Percentiles rank a stretch among this genome's conserved stretches.
Evolutionary conservation across 768 basidiomycete genomes (phyloP).

Genomic region (Pholiota microspora): DNA sequence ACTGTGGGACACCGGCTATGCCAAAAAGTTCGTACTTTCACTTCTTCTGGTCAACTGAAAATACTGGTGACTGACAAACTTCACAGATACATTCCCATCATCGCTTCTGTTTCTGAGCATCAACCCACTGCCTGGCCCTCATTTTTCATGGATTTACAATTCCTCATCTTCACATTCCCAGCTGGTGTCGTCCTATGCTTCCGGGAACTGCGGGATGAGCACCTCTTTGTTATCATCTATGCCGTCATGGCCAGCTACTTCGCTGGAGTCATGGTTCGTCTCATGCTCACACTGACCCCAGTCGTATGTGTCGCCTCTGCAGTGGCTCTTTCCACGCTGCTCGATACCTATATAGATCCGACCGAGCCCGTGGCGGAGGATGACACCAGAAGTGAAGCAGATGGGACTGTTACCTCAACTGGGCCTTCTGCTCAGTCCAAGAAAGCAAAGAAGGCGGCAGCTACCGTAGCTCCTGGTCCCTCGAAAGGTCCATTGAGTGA

Average conservation of each 20-base stretch:
- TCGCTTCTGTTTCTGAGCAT: constrained; percentile 98
- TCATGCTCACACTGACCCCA: constrained; percentile 97
- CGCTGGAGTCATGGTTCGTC: constrained; percentile 98
- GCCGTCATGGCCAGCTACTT: constrained; percentile 96
- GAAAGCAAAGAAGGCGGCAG: constrained; percentile 59
- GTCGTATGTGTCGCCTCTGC: constrained; percentile 95
- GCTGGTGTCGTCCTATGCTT: constrained; percentile 95
- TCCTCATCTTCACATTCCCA: constrained; percentile 97
- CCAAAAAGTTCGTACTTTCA: constrained; percentile 77
- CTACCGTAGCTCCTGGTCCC: constrained; percentile 21
- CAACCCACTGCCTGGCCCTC: constrained; percentile 99
- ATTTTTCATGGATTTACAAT: constrained; percentile 99
- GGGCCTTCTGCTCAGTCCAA: constrained; percentile 36
- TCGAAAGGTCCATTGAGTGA: constrained; percentile 37
- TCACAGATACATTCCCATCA: constrained; percentile 88
- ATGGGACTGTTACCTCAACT: constrained; percentile 19
- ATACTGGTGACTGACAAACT: constrained; percentile 10
- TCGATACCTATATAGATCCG: constrained; percentile 91
- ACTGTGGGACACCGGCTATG: constrained; percentile 98
- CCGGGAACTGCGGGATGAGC: constrained; percentile 92
- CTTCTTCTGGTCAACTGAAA: constrained; percentile 1
- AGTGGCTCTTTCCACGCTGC: constrained; percentile 81
- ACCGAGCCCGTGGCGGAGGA: constrained; percentile 51
- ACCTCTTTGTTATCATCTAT: constrained; percentile 98
- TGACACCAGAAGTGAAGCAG: constrained; percentile 30